phyloP scores from a whole-genome alignment of 2,329 filamentous ascomycete genomes.

The Talaromyces funiculosus region DNA sequence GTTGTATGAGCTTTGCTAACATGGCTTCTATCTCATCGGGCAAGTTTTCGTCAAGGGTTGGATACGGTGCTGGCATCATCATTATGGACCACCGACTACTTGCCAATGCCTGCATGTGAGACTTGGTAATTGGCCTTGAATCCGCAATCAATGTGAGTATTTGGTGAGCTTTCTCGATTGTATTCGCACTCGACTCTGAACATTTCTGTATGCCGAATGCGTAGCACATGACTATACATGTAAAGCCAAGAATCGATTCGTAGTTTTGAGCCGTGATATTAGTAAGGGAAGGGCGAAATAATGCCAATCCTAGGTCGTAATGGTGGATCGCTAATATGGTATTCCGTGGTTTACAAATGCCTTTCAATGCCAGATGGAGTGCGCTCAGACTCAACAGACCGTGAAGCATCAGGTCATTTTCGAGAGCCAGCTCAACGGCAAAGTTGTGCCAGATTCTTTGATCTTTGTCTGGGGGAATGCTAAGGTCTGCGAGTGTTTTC shows the following conservation, averaged over 20 bases:
- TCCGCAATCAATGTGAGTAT: conserved; percentile 5
- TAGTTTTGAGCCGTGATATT: conserved; percentile 3
- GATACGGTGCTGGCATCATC: conserved; percentile 3
- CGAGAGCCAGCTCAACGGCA: conserved; percentile 8
- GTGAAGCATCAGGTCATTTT: conserved; percentile 10
- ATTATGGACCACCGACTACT: conserved; percentile 4
- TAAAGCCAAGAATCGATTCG: conserved; percentile 6
- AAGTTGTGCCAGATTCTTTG: not conserved
- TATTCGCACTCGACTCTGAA: conserved; percentile 4
- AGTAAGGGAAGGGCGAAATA: conserved; percentile 1
- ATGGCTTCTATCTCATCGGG: conserved; percentile 7
- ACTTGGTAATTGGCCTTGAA: conserved; percentile 1
- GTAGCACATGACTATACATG: conserved; percentile 5
- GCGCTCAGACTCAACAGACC: conserved; percentile 9
- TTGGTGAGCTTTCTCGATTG: conserved; percentile 9
- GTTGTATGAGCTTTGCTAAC: not conserved
- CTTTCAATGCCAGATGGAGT: conserved; percentile 5
- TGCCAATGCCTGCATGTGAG: not conserved
- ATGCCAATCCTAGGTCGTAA: conserved; percentile 2
- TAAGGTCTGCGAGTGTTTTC: conserved; percentile 3
- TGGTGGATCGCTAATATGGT: conserved; percentile 9
- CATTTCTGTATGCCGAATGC: conserved; percentile 11
- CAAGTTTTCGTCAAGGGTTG: not conserved
- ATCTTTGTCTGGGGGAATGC: conserved; percentile 2
- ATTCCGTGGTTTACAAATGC: not conserved